Evolutionary conservation across 345 rosid genomes (phyloP), one percentile per base, ranked within the genome.

Genomic region (Crucihimalaya himalaica): DNA sequence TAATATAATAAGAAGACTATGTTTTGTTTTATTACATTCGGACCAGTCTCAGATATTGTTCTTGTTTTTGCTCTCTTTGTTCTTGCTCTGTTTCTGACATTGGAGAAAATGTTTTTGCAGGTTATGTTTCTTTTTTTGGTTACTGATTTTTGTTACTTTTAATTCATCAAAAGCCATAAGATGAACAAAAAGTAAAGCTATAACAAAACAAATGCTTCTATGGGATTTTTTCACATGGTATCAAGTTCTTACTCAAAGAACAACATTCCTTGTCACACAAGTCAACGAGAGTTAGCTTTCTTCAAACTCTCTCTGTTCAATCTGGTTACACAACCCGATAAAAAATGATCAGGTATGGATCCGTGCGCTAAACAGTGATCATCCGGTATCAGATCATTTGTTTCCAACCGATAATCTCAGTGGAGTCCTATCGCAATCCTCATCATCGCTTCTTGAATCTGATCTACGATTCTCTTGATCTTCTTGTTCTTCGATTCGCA

Each of bases 351-450:
- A 58, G 53, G 35, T 74, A 25, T 25, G 50, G 79, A 68, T 62
- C 78, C 11, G n/a, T 6, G 31, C 4, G 42, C 32, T 51, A 50
- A 12, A 27, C 51, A 35, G 2, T 42, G 40, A 65, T 64, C 68
- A 57, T 59, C 21, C 39, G 37, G 16, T 16, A 18, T 43, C 45
- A 25, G n/a, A 55, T 71, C 72, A 71, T 65, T 65, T 56, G 47
- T 71, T 71, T 2, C 52, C 75, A 2, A 47, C 27, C 1, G 68
- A 71, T 77, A 57, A 57, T 71, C 71, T 64, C 67, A 77, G 65
- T 0, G 80, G 76, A 4, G 76, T 71, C 51, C 65, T 70, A 65
- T 77, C 80, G 18, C 80, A 70, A 4, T 76, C 75, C 13, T 28
- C 27, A 46, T 71, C 80, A 13, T 71, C 81, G 23, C 68, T 70